These are phyloP conservation scores for Aspergillus pseudoterreus DNA, from an alignment of 2,329 filamentous ascomycete genomes.

Conservation along the genomic window DNA sequence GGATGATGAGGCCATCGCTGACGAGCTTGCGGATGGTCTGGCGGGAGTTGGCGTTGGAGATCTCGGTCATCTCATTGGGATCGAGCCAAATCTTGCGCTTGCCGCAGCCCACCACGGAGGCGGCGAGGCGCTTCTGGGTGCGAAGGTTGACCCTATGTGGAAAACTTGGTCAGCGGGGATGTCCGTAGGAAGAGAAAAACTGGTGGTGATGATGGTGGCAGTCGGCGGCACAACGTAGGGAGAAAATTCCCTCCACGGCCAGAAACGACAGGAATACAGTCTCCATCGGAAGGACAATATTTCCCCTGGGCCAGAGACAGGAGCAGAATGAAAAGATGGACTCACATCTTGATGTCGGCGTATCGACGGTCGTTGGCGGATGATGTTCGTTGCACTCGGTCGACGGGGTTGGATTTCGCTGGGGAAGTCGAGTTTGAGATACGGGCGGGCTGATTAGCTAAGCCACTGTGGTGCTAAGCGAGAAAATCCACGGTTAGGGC, in stretches of 20 bases:
- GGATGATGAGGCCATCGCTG: slow-evolving; percentile 99
- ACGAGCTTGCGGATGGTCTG: slow-evolving; percentile 99
- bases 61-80: slow-evolving; percentile 98
- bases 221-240: not conserved
- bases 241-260: not conserved
- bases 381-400: slow-evolving; percentile 41
- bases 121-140: slow-evolving; percentile 99
- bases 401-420: slow-evolving; percentile 32
- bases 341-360: slow-evolving; percentile 46
- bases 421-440: slow-evolving; percentile 39
- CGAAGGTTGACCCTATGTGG: slow-evolving; percentile 90
- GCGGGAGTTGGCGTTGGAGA: slow-evolving; percentile 99
- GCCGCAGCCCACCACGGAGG: slow-evolving; percentile 96
- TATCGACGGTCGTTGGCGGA: slow-evolving; percentile 46
- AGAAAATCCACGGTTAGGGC: slow-evolving; percentile 36
- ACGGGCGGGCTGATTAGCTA: slow-evolving; percentile 37
- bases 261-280: slow-evolving; percentile 5
- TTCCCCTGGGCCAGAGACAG: slow-evolving; percentile 11
- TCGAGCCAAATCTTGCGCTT: slow-evolving; percentile 99
- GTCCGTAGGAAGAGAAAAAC: slow-evolving; percentile 1
- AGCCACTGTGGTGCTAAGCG: slow-evolving; percentile 38
- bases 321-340: slow-evolving; percentile 27
- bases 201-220: not conserved
- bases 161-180: slow-evolving; percentile 28
- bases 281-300: slow-evolving; percentile 17